phyloP scores from a whole-genome alignment of 1,139 yeast species.

The Taphrina populina region DNA sequence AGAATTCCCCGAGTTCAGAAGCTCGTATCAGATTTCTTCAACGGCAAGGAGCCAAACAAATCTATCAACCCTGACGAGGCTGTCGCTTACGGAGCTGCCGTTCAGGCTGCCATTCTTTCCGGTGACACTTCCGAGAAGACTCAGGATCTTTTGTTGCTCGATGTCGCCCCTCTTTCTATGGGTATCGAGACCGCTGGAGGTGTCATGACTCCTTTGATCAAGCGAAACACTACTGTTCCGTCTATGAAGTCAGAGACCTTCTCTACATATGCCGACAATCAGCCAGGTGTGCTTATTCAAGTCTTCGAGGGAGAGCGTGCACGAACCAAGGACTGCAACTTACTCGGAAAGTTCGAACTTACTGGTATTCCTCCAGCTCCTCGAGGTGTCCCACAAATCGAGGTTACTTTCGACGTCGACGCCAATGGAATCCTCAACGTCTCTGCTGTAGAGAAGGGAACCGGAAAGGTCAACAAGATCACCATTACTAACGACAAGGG shows the following conservation, averaged over 20 bases:
- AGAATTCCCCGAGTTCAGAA: constrained; percentile 99
- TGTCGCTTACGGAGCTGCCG: constrained; percentile 97
- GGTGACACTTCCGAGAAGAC: constrained; percentile 82
- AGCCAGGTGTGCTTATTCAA: constrained; percentile 90
- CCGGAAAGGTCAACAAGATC: constrained; percentile 76
- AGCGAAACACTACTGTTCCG: constrained; percentile 89
- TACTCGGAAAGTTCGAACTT: constrained; percentile 88
- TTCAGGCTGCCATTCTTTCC: constrained; percentile 84
- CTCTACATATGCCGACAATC: constrained; percentile 91
- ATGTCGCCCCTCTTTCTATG: constrained; percentile 82
- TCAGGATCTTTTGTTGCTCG: constrained; percentile 80
- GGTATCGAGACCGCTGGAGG: constrained; percentile 97
- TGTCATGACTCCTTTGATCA: constrained; percentile 86
- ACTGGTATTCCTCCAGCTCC: constrained; percentile 94
- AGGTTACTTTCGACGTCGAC: constrained; percentile 87
- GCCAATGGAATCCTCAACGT: constrained; percentile 93
- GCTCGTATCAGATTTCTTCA: constrained; percentile 94
- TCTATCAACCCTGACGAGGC: constrained; percentile 99
- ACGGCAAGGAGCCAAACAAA: constrained; percentile 94
- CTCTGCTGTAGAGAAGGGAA: constrained; percentile 89
- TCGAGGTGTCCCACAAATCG: constrained; percentile 94
- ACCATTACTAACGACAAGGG: constrained; percentile 93
- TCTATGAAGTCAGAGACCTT: constrained; percentile 88
- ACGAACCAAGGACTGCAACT: constrained; percentile 87
- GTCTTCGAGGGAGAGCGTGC: constrained; percentile 95